A percentile compares a stretch with the other conserved stretches of the same genome.
phyloP scores from a whole-genome alignment of 2,329 filamentous ascomycete species.

The Aspergillus fijiensis region DNA sequence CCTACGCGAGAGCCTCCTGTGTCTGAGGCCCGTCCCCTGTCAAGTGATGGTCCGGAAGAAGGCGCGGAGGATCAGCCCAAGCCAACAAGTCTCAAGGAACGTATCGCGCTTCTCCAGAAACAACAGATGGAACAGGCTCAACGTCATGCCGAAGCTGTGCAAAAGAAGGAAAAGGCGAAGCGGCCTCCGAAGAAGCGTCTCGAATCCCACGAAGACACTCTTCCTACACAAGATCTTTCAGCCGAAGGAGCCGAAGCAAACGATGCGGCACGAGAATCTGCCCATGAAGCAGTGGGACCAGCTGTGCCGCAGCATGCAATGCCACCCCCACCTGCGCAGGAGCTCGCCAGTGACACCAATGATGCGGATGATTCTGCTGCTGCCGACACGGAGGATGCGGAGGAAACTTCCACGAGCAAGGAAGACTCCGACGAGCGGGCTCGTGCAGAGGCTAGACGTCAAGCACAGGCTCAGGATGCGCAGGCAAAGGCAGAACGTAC shows the following conservation, averaged over 20 bases:
- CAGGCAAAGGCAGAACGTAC: constrained; percentile 9
- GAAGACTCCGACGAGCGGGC: constrained; percentile 69
- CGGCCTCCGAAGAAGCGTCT: constrained; percentile 66
- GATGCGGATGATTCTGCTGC: constrained; percentile 66
- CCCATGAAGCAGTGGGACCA: constrained; percentile 34
- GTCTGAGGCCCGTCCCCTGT: constrained; percentile 31
- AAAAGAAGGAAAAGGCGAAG: constrained; percentile 87
- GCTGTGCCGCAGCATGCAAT: constrained; percentile 34
- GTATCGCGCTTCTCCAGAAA: constrained; percentile 89
- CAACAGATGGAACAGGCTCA: constrained; percentile 89
- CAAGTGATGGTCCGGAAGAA: constrained; percentile 52
- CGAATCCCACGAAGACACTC: constrained; percentile 43
- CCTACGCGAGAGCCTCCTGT: constrained; percentile 34
- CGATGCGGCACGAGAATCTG: constrained; percentile 37
- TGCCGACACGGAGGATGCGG: constrained; percentile 63
- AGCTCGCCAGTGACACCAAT: constrained; percentile 61
- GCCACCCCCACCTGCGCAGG: constrained; percentile 47
- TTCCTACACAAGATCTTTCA: constrained; percentile 25
- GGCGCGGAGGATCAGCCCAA: constrained; percentile 77
- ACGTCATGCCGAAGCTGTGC: constrained; percentile 71
- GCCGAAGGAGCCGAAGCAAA: constrained; percentile 33
- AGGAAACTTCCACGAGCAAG: constrained; percentile 64
- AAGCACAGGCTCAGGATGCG: constrained; percentile 6
- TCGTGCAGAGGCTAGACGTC: constrained; percentile 19
- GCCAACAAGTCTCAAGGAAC: constrained; percentile 88